Evolutionary conservation across 1,284 basidiomycete genomes (phyloP), one percentile per base, ranked within the genome.

Genomic region (Trametes versicolor): DNA sequence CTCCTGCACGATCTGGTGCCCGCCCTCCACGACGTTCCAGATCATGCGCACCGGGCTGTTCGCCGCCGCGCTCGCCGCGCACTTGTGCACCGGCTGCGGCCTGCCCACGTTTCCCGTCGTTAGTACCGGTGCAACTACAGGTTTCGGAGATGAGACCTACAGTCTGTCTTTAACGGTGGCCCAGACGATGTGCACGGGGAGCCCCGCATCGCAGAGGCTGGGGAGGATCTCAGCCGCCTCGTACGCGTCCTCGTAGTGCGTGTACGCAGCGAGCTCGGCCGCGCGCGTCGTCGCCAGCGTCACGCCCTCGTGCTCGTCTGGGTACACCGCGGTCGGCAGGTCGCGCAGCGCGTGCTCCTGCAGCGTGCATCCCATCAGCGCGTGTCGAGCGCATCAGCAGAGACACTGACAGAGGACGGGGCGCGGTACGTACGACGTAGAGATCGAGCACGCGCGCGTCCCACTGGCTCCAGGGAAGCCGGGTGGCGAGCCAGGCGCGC

Each of bases 381-480:
- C 6, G 21, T 25, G 29, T 0, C 13, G 25, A 15, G 25, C 10
- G 23, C 23, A 25, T 27, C 4, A 15, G 1, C 21, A 8, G 25
- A 8, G 10, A 7, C 21, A 15, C 7, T 48, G 9, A 9, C 1
- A 23, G 7, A 47, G 21, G 7, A 10, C 8, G 43, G 12, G 43
- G 8, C 17, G n/a, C 2, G n/a, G n/a, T n/a, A 45, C 60, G 15
- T 32, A 62, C 54, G 6, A 57, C 25, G 37, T 36, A 57, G 12
- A 49, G 36, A 13, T 50, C 53, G 21, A 62, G 48, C 5, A 36
- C 45, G 15, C 60, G 53, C 10, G 69, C 62, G 55, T 72, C 67
- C 73, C 73, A 74, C 5, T 36, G 41, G 21, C 37, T 39, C 63
- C 60, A 70, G 21, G 63, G 60, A 4, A 37, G 52, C 23, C 57